Percentiles rank a stretch among this genome's conserved stretches.
These are phyloP conservation scores for Neofusicoccum ribis DNA, from an alignment of 2,329 filamentous ascomycete genomes.

Conservation along the genomic window DNA sequence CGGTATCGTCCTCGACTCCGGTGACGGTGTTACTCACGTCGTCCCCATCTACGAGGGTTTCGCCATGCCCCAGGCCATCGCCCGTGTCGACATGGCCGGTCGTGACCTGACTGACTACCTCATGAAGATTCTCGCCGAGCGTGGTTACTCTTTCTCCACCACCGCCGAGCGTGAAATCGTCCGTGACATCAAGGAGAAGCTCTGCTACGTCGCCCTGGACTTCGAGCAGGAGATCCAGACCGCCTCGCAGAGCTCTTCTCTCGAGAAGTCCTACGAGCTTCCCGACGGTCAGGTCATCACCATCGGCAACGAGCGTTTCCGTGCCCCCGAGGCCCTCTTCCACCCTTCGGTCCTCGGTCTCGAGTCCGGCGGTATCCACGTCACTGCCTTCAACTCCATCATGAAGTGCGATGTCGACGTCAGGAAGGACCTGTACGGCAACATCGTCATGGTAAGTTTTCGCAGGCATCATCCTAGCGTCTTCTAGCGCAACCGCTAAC, in stretches of 20 bases:
- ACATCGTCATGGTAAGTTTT: slow-evolving; percentile 97
- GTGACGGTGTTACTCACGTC: slow-evolving; percentile 99
- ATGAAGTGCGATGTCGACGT: slow-evolving; percentile 99
- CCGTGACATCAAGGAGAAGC: slow-evolving; percentile 99
- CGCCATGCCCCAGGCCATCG: slow-evolving; percentile 99
- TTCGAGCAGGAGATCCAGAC: slow-evolving; percentile 99
- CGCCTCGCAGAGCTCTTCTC: slow-evolving; percentile 94
- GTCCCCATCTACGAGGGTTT: slow-evolving; percentile 99
- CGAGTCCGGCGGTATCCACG: slow-evolving; percentile 98
- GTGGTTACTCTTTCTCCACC: slow-evolving; percentile 99
- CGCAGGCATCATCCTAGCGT: neutral
- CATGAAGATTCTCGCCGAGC: slow-evolving; percentile 99
- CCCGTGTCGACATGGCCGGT: slow-evolving; percentile 99
- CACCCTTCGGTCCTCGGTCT: slow-evolving; percentile 97
- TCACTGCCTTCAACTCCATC: slow-evolving; percentile 99
- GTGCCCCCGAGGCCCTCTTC: slow-evolving; percentile 99
- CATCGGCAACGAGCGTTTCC: slow-evolving; percentile 99
- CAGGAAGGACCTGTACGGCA: slow-evolving; percentile 99
- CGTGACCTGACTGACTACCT: slow-evolving; percentile 99
- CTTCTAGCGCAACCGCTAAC: slow-evolving; percentile 35
- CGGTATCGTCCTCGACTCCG: slow-evolving; percentile 99
- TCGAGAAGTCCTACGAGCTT: slow-evolving; percentile 99
- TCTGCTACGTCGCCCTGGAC: slow-evolving; percentile 99
- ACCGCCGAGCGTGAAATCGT: slow-evolving; percentile 99
- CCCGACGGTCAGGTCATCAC: slow-evolving; percentile 99